A percentile compares a stretch with the other conserved stretches of the same genome.
Evolutionary conservation across 371 early-diverging fungal genomes (phyloP).

Genomic region (Mortierella sp.): DNA sequence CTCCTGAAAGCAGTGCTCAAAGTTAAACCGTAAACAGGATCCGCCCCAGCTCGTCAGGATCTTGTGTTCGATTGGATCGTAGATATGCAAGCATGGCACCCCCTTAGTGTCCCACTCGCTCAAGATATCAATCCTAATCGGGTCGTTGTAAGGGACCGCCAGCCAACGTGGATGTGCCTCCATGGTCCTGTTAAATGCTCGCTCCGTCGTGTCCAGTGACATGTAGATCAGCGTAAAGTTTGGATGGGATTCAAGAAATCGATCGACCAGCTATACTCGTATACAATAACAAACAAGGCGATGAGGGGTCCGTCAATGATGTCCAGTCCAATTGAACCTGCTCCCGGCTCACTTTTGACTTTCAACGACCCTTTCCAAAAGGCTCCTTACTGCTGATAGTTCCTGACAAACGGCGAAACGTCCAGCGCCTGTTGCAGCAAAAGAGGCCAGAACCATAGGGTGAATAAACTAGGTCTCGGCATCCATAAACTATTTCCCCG

Average conservation of each 20-base stretch:
- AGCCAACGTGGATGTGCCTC: conserved; percentile 45
- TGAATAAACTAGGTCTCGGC: neutral
- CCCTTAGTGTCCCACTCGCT: conserved; percentile 45
- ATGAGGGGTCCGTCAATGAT: neutral
- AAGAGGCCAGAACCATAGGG: neutral
- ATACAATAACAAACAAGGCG: neutral
- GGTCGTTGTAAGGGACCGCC: conserved; percentile 42
- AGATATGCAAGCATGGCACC: conserved; percentile 41
- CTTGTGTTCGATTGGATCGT: conserved; percentile 40
- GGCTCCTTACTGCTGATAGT: conserved; percentile 18
- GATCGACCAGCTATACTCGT: conserved; percentile 24
- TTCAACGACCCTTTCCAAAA: too few relatives aligned
- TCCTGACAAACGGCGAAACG: conserved; percentile 50
- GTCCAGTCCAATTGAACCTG: too few relatives aligned
- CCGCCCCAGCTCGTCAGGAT: conserved; percentile 54
- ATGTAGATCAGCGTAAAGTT: conserved; percentile 38
- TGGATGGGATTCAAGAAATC: conserved; percentile 33
- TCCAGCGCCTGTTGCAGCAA: conserved; percentile 28
- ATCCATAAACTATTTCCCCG: too few relatives aligned
- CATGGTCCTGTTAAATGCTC: conserved; percentile 32
- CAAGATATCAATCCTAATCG: conserved; percentile 35
- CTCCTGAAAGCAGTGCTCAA: conserved; percentile 33
- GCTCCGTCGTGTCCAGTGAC: conserved; percentile 28
- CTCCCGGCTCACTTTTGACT: too few relatives aligned
- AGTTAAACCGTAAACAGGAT: conserved; percentile 47